Conservation (phyloP, 306 rosid genomes). For the Vigna unguiculata region DNA sequence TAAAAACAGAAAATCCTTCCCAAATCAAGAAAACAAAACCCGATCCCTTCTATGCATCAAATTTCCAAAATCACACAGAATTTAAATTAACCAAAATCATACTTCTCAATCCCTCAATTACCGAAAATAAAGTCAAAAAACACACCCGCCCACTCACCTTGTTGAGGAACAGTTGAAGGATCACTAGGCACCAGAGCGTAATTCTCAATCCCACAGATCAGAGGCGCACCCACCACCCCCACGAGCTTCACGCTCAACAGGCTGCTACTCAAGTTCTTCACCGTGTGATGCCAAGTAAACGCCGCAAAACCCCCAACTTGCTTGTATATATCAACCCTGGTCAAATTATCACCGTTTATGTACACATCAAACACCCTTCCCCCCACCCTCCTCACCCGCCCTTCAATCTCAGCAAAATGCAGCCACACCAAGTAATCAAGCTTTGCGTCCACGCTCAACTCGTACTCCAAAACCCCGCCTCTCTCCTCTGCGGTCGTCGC, state of each 20-base stretch:
- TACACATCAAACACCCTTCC: conserved; percentile 81
- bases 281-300: conserved; percentile 72
- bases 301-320: conserved; percentile 78
- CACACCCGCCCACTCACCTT: conserved; percentile 55
- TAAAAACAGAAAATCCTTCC: neutral
- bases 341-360: conserved; percentile 67
- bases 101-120: neutral
- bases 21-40: conserved; percentile 29
- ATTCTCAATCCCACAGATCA: conserved; percentile 86
- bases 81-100: neutral
- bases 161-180: conserved; percentile 75
- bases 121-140: neutral
- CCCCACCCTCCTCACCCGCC: conserved; percentile 62
- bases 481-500: conserved; percentile 48
- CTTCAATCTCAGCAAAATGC: conserved; percentile 88
- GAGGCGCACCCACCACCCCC: conserved; percentile 67
- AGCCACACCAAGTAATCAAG: conserved; percentile 87
- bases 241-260: conserved; percentile 68
- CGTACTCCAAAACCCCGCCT: conserved; percentile 58
- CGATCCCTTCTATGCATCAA: conserved; percentile 14
- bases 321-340: conserved; percentile 71
- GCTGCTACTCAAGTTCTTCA: conserved; percentile 74
- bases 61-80: conserved; percentile 34
- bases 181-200: conserved; percentile 90
- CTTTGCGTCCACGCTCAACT: conserved; percentile 82